phyloP scores from a whole-genome alignment of 2,329 filamentous ascomycete genomes.

The Penicillium oxalicum region DNA sequence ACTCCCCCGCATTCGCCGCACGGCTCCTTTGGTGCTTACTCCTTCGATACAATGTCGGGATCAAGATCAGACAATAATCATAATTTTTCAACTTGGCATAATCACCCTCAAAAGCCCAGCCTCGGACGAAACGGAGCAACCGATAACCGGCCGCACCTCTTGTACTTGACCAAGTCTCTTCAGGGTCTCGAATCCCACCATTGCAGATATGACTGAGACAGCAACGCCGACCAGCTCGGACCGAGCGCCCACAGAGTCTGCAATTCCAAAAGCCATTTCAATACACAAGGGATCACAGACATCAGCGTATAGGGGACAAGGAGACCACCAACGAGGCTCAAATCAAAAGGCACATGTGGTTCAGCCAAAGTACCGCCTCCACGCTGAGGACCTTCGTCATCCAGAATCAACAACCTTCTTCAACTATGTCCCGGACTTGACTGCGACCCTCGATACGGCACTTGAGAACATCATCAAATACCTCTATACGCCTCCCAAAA shows the following conservation, averaged over 20 bases:
- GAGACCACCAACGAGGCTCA: background rate
- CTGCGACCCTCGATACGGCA: conserved; percentile 54
- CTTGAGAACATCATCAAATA: conserved; percentile 63
- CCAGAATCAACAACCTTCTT: conserved; percentile 55
- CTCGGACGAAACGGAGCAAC: no score
- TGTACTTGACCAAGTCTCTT: background rate
- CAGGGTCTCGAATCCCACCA: background rate
- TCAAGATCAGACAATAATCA: no score
- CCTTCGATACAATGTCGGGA: no score
- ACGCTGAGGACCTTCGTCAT: conserved; percentile 29
- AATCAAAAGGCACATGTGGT: conserved; percentile 14
- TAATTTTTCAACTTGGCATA: background rate
- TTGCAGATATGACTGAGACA: background rate
- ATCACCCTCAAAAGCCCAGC: background rate
- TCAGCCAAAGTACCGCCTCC: conserved; percentile 33
- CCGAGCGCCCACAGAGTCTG: conserved; percentile 8
- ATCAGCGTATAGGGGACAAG: background rate
- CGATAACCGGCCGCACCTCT: no score
- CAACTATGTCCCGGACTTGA: conserved; percentile 55
- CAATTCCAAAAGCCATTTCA: conserved; percentile 11
- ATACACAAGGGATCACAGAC: background rate
- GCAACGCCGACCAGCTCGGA: conserved; percentile 12
- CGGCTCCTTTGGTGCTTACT: background rate
- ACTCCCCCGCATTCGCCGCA: background rate
- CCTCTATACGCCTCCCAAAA: conserved; percentile 54